Evolutionary conservation across 371 early-diverging fungal species (phyloP).

Genomic region (Sporodiniella umbellata): DNA sequence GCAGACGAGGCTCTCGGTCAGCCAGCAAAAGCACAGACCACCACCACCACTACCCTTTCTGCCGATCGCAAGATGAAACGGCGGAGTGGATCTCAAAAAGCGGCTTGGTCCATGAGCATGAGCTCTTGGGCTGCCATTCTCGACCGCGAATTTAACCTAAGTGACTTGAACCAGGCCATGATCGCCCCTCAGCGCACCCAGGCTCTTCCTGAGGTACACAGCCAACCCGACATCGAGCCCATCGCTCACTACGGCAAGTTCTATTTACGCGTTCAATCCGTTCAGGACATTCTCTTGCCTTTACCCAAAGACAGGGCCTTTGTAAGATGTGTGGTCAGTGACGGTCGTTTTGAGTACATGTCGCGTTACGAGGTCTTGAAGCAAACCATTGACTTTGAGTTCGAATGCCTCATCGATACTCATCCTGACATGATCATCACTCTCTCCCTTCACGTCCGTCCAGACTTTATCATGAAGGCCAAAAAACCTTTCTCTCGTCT

Average conservation of each 20-base stretch:
- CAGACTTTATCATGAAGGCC: conserved; percentile 36
- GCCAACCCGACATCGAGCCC: no score
- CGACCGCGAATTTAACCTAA: conserved; percentile 26
- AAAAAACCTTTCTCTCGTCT: conserved; percentile 29
- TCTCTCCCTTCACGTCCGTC: conserved; percentile 33
- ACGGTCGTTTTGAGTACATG: conserved; percentile 48
- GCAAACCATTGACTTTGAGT: conserved; percentile 26
- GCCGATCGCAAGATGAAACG: conserved; percentile 13
- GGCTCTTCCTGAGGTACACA: no score
- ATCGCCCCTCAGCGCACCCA: no score
- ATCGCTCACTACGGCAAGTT: conserved; percentile 24
- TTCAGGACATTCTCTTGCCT: conserved; percentile 37
- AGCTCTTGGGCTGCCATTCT: conserved; percentile 37
- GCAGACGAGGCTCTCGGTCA: no score
- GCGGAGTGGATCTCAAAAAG: conserved; percentile 43
- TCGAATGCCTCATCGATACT: conserved; percentile 37
- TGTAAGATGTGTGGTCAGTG: conserved; percentile 45
- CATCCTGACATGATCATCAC: conserved; percentile 36
- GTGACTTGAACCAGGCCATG: conserved; percentile 3
- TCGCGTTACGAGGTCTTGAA: conserved; percentile 38
- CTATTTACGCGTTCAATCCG: conserved; percentile 35
- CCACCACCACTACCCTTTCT: no score
- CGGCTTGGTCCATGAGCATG: conserved; percentile 40
- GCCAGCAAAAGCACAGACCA: no score
- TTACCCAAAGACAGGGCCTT: conserved; percentile 42